These are phyloP conservation scores for Actinomortierella ambigua DNA, from an alignment of 371 early-diverging fungal species.

Conservation along the genomic window DNA sequence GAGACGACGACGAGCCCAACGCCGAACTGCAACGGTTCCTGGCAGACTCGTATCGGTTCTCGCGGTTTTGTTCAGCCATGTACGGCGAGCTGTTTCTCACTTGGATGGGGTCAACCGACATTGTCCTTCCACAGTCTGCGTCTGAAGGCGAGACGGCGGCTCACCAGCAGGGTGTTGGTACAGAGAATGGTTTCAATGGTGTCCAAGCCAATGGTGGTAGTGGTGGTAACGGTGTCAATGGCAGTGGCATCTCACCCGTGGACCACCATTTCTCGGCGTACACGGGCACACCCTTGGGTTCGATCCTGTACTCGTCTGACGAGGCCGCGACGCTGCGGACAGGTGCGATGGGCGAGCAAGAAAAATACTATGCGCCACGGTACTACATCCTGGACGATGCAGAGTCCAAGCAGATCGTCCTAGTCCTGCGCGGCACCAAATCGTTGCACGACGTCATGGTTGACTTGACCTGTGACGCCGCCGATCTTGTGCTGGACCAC, in stretches of 20 bases:
- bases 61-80: slow-evolving; percentile 44
- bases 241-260: slow-evolving; percentile 1
- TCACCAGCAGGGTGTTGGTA: no score
- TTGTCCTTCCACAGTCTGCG: slow-evolving; percentile 15
- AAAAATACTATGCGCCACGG: slow-evolving; percentile 42
- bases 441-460: slow-evolving; percentile 44
- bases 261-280: slow-evolving; percentile 36
- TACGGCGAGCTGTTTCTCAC: slow-evolving; percentile 26
- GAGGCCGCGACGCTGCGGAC: slow-evolving; percentile 23
- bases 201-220: not conserved
- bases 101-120: slow-evolving; percentile 34
- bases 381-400: slow-evolving; percentile 42
- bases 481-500: slow-evolving; percentile 38
- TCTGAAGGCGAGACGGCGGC: no score
- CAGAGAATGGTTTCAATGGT: no score
- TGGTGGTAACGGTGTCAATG: not conserved
- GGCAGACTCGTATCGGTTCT: slow-evolving; percentile 40
- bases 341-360: slow-evolving; percentile 6
- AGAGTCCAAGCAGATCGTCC: slow-evolving; percentile 40
- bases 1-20: slow-evolving; percentile 22
- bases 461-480: slow-evolving; percentile 39
- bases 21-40: slow-evolving; percentile 36
- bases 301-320: slow-evolving; percentile 43
- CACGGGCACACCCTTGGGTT: slow-evolving; percentile 38
- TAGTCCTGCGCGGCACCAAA: slow-evolving; percentile 38